A percentile compares a stretch with the other conserved stretches of the same genome.
phyloP scores from a whole-genome alignment of 1,284 basidiomycete species.

The Butyriboletus appendiculatus region DNA sequence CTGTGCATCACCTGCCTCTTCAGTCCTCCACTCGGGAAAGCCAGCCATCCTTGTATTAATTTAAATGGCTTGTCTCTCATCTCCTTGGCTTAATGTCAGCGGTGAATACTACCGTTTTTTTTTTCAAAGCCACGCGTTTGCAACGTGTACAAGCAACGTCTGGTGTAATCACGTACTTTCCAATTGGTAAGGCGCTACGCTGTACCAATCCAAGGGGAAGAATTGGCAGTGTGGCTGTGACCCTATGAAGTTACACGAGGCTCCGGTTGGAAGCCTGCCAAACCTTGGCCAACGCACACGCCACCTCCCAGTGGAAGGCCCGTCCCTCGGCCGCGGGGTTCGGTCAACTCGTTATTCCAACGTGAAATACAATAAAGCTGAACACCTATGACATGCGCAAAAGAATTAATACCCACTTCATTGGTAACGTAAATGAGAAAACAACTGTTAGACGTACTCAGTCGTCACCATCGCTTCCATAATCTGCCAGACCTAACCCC shows the following conservation, averaged over 20 bases:
- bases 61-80: not conserved
- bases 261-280: constrained; percentile 22
- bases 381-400: constrained; percentile 1
- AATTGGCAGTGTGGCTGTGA: constrained; percentile 23
- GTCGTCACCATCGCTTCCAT: constrained; percentile 78
- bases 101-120: not conserved
- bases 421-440: not conserved
- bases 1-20: constrained; percentile 4
- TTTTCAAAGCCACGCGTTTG: constrained; percentile 9
- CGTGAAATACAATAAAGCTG: constrained; percentile 2
- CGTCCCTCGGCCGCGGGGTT: not conserved
- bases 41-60: constrained; percentile 6
- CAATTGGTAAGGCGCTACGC: constrained; percentile 1
- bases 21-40: not conserved
- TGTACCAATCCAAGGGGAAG: constrained; percentile 1
- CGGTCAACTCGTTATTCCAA: not conserved
- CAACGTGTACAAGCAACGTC: constrained; percentile 23
- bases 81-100: not conserved
- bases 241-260: constrained; percentile 27
- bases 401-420: constrained; percentile 3
- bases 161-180: constrained; percentile 16
- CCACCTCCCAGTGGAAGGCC: constrained; percentile 13
- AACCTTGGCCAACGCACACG: constrained; percentile 9
- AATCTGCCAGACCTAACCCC: constrained; percentile 63
- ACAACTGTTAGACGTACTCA: constrained; percentile 29